Evolutionary conservation across 345 rosid species (phyloP).

Genomic region (Dovyalis caffra): DNA sequence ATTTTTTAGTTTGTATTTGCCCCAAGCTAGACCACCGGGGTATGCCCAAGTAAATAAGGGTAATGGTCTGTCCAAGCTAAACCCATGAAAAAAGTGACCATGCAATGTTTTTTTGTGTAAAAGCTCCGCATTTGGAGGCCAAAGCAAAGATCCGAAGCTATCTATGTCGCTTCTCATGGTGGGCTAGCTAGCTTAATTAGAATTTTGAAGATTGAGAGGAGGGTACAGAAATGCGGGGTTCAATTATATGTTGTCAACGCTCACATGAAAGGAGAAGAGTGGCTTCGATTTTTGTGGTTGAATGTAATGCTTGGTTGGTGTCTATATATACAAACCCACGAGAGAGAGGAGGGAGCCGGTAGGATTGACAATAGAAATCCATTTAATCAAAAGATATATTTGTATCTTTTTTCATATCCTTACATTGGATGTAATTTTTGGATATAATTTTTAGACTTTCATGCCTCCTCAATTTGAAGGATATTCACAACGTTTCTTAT

Average conservation of each 20-base stretch:
- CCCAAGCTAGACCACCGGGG: slow-evolving; percentile 85
- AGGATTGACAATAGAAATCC: too few relatives aligned
- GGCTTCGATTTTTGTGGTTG: background rate
- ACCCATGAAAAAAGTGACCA: slow-evolving; percentile 40
- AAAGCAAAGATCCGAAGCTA: slow-evolving; percentile 38
- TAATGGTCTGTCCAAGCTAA: slow-evolving; percentile 35
- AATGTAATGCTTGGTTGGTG: background rate
- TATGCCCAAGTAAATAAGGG: slow-evolving; percentile 54
- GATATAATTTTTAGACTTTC: too few relatives aligned
- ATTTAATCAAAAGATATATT: too few relatives aligned
- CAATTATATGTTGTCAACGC: background rate
- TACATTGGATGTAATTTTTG: too few relatives aligned
- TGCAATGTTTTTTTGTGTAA: slow-evolving; percentile 38
- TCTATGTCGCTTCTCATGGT: slow-evolving; percentile 20
- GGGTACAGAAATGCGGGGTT: background rate
- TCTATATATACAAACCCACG: slow-evolving; percentile 34
- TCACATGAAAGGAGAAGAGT: background rate
- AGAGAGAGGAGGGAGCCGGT: too few relatives aligned
- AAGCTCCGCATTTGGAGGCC: slow-evolving; percentile 52
- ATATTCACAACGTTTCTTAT: too few relatives aligned
- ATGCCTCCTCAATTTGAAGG: too few relatives aligned
- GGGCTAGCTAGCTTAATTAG: background rate
- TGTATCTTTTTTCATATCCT: too few relatives aligned
- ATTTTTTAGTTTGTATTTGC: slow-evolving; percentile 34
- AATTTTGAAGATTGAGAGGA: background rate